Percentiles rank a stretch among this genome's conserved stretches.
Evolutionary conservation across 73 alveolate genomes (phyloP).

Genomic region (Paramecium biaurelia): DNA sequence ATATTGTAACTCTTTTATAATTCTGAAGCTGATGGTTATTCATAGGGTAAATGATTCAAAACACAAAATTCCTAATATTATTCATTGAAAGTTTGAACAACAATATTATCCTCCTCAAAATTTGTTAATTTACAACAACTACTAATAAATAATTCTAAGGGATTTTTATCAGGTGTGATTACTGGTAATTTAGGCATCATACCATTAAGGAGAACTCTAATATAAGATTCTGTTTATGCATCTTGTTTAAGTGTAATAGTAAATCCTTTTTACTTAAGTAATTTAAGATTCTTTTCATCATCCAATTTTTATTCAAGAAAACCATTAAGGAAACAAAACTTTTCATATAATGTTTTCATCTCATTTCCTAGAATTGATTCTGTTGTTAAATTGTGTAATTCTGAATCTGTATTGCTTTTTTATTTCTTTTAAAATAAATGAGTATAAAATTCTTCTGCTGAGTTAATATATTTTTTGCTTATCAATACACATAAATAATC

Average conservation of each 20-base stretch:
- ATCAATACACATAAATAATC: conserved; percentile 53
- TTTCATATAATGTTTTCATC: conserved; percentile 62
- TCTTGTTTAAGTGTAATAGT: conserved; percentile 45
- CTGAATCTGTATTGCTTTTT: conserved; percentile 24
- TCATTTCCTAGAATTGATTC: conserved; percentile 62
- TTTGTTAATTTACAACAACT: conserved; percentile 56
- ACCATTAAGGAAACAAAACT: conserved; percentile 57
- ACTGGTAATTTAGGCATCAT: conserved; percentile 46
- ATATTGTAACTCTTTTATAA: conserved; percentile 49
- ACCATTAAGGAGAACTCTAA: conserved; percentile 42
- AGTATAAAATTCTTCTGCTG: conserved; percentile 56
- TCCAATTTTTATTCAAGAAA: conserved; percentile 55
- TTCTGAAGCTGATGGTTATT: conserved; percentile 37
- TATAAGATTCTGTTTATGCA: conserved; percentile 59
- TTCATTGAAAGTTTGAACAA: conserved; percentile 14
- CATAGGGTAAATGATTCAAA: conserved; percentile 37
- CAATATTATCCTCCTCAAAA: conserved; percentile 55
- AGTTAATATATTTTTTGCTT: conserved; percentile 42
- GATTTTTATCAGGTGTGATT: background rate
- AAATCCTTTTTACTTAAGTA: conserved; percentile 38
- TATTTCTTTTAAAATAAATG: conserved; percentile 53
- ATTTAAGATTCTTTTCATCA: conserved; percentile 54
- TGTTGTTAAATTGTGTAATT: conserved; percentile 50
- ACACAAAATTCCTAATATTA: conserved; percentile 51
- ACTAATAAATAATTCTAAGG: conserved; percentile 38